phyloP scores from a whole-genome alignment of 2,329 filamentous ascomycete genomes.

The Fusarium acutatum region DNA sequence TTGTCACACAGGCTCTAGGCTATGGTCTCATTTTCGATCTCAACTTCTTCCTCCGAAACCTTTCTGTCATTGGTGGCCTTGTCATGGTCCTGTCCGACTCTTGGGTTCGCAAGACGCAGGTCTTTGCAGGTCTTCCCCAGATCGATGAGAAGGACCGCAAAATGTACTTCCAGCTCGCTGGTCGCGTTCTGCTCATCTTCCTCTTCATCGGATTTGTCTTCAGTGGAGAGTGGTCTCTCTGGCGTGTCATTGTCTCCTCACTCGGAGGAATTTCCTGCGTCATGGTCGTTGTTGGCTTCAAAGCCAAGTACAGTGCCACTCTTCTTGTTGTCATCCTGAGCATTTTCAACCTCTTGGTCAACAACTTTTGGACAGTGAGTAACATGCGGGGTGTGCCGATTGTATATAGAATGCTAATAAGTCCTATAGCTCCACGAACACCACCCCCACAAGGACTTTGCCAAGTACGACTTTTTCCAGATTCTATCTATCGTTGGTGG shows the following conservation, averaged over 20 bases:
- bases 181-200: slow-evolving; percentile 95
- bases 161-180: slow-evolving; percentile 99
- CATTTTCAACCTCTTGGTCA: slow-evolving; percentile 95
- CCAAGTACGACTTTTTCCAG: slow-evolving; percentile 99
- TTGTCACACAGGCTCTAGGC: slow-evolving; percentile 91
- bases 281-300: slow-evolving; percentile 99
- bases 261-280: slow-evolving; percentile 91
- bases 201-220: slow-evolving; percentile 97
- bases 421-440: slow-evolving; percentile 83
- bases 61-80: slow-evolving; percentile 95
- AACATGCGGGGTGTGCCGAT: background rate
- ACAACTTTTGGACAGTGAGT: slow-evolving; percentile 99
- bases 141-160: slow-evolving; percentile 99
- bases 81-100: slow-evolving; percentile 98
- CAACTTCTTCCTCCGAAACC: slow-evolving; percentile 99
- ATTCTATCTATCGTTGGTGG: slow-evolving; percentile 98
- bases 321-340: slow-evolving; percentile 95
- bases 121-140: slow-evolving; percentile 90
- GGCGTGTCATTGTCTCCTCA: slow-evolving; percentile 84
- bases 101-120: slow-evolving; percentile 97
- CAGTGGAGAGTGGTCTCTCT: slow-evolving; percentile 90
- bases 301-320: slow-evolving; percentile 98
- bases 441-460: slow-evolving; percentile 99
- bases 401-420: background rate
- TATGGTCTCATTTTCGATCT: slow-evolving; percentile 99